Base-by-base conservation (phyloP, 441 rosid species). In the Erodium chrysanthum region DNA sequence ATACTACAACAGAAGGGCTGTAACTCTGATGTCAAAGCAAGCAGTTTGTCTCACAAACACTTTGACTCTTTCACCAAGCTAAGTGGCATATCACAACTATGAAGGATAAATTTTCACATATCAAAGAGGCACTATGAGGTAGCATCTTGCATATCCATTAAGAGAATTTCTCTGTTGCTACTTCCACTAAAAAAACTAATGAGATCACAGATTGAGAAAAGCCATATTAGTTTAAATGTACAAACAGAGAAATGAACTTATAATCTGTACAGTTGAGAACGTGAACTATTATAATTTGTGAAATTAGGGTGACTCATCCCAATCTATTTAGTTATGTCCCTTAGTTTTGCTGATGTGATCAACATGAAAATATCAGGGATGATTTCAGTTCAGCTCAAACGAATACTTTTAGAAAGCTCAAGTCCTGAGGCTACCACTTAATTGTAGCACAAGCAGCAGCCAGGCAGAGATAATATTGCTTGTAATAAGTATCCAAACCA, bases 381-480 rank as follows among this genome's bases (percentile, higher is more conserved):
- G 18, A 62, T 23, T 40, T 66, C 21, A n/a, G 71, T 66, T 35
- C 37, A 63, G 11, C 70, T 46, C 68, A 50, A 10, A 69, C 74
- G 69, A 29, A 14, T 11, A 65, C 18, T 52, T 15, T 8, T 64
- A 40, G 15, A 65, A 63, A 61, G 68, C 65, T 62, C 56, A 70
- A 60, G 22, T 40, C 73, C 68, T 64, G 70, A 70, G 71, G 68
- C 64, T 82, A 94, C 99, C 99, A 94, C 79, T 90, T 90, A 73
- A 94, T 79, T 58, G 91, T 82, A 75, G 99, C 97, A 20, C 93
- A 88, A 72, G 96, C 89, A 67, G 97, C 96, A 70, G 97, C 96
- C 80, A 94, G 71, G 70, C 96, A 94, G 65, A 90, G 96, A 80
- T 91, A 91, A 72, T 95, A 91, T 80, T 95, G 99, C 85, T 91